These are phyloP conservation scores for Lophium mytilinum DNA, from an alignment of 495 filamentous ascomycete species.

Conservation along the genomic window DNA sequence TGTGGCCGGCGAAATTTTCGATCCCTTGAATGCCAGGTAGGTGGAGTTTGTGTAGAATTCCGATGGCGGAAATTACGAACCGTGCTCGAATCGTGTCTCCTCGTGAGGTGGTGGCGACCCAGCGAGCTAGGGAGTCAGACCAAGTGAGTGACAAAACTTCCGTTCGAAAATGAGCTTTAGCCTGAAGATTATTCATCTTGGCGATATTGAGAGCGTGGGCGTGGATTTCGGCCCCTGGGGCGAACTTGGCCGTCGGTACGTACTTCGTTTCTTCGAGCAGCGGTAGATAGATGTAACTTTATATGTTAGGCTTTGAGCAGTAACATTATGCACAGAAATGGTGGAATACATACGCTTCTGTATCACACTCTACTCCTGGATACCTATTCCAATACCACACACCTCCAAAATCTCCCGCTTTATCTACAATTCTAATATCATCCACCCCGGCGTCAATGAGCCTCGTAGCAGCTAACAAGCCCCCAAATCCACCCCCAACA, in stretches of 20 bases:
- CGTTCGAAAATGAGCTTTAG: conserved; percentile 13
- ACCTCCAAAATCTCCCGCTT: conserved; percentile 27
- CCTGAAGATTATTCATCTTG: conserved; percentile 10
- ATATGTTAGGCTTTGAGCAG: conserved; percentile 18
- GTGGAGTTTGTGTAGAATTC: conserved; percentile 12
- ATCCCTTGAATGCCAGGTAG: conserved; percentile 15
- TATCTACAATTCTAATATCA: conserved; percentile 22
- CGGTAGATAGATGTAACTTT: conserved; percentile 28
- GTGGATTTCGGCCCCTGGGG: conserved; percentile 13
- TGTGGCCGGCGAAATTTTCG: conserved; percentile 16
- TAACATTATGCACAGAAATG: conserved; percentile 18
- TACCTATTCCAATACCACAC: conserved; percentile 7
- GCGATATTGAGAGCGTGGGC: conserved; percentile 7
- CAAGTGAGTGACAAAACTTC: conserved; percentile 8
- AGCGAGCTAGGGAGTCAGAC: conserved; percentile 4
- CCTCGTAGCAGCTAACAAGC: conserved; percentile 7
- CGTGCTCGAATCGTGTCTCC: conserved; percentile 8
- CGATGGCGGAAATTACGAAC: conserved; percentile 12
- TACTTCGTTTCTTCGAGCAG: conserved; percentile 27
- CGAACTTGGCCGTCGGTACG: conserved; percentile 28
- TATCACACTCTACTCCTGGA: not conserved
- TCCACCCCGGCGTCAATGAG: conserved; percentile 10
- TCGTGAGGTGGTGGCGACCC: conserved; percentile 11
- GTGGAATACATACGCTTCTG: conserved; percentile 22
- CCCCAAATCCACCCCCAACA: conserved; percentile 18